phyloP scores from a whole-genome alignment of 768 basidiomycete species.

The Agrocybe pediades region DNA sequence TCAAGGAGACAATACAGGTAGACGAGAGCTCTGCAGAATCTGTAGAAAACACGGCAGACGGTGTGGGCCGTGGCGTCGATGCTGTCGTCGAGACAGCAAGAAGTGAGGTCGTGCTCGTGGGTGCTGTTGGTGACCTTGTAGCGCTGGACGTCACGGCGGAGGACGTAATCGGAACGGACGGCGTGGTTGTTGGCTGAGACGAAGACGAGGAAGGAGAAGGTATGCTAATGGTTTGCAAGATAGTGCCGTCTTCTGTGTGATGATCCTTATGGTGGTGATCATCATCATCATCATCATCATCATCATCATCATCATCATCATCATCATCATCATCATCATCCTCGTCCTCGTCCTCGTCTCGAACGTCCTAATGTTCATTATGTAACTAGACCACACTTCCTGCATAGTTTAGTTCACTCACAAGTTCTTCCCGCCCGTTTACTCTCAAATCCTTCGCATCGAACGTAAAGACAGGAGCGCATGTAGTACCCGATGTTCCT shows the following conservation, averaged over 20 bases:
- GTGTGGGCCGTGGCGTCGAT: background rate
- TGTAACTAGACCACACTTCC: background rate
- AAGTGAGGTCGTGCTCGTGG: background rate
- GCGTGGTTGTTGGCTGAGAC: background rate
- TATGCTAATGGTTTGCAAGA: background rate
- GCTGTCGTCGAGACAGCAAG: background rate
- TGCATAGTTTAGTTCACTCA: background rate
- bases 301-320: background rate
- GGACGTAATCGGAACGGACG: background rate
- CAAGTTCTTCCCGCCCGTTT: background rate
- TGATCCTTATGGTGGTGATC: background rate
- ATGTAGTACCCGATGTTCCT: slow-evolving; percentile 23
- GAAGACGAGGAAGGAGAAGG: background rate
- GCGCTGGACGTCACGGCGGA: background rate
- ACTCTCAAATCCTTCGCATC: background rate
- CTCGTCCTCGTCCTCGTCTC: background rate
- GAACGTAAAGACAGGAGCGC: slow-evolving; percentile 17
- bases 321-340: background rate
- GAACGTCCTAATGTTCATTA: background rate
- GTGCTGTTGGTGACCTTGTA: background rate
- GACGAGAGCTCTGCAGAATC: background rate
- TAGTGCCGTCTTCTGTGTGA: background rate
- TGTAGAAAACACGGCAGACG: background rate
- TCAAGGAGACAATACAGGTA: background rate
- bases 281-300: background rate